These are phyloP conservation scores for Talaromyces stipitatus DNA, from an alignment of 495 filamentous ascomycete species.

Conservation along the genomic window DNA sequence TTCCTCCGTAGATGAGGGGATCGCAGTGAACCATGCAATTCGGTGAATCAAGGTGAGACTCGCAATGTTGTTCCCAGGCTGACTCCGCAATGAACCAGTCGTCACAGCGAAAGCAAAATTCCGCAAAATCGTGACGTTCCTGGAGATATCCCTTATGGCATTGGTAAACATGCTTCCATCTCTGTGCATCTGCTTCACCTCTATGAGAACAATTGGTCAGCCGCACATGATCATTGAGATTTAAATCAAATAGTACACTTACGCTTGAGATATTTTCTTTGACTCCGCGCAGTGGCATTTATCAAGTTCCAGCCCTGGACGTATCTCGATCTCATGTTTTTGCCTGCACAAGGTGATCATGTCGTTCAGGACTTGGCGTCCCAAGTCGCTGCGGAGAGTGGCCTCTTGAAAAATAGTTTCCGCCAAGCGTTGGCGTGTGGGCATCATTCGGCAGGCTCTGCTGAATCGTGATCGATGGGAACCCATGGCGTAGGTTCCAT, in stretches of 20 bases:
- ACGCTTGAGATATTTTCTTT: not conserved
- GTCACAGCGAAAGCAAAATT: slow-evolving; percentile 17
- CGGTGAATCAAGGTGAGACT: slow-evolving; percentile 11
- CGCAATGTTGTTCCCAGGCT: slow-evolving; percentile 12
- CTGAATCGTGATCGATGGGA: slow-evolving; percentile 11
- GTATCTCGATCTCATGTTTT: not conserved
- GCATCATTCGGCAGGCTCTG: slow-evolving; percentile 6
- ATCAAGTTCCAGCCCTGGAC: not conserved
- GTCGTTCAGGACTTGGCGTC: not conserved
- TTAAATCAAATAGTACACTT: too few species aligned
- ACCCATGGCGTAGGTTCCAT: slow-evolving; percentile 2
- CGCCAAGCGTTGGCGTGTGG: not conserved
- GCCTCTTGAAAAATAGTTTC: not conserved
- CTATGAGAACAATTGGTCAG: not conserved
- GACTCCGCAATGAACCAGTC: slow-evolving; percentile 12
- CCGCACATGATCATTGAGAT: too few species aligned
- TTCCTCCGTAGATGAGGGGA: slow-evolving; percentile 12
- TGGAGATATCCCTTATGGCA: slow-evolving; percentile 12
- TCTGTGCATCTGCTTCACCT: slow-evolving; percentile 6
- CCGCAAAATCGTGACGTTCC: slow-evolving; percentile 9
- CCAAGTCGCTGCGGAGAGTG: not conserved
- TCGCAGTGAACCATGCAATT: slow-evolving; percentile 13
- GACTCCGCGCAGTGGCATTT: not conserved
- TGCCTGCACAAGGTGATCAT: not conserved
- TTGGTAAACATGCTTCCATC: slow-evolving; percentile 14